Percentiles rank a stretch among this genome's conserved stretches.
These are phyloP conservation scores for Uromyces viciae-fabae DNA, from an alignment of 1,284 basidiomycete species.

Conservation along the genomic window DNA sequence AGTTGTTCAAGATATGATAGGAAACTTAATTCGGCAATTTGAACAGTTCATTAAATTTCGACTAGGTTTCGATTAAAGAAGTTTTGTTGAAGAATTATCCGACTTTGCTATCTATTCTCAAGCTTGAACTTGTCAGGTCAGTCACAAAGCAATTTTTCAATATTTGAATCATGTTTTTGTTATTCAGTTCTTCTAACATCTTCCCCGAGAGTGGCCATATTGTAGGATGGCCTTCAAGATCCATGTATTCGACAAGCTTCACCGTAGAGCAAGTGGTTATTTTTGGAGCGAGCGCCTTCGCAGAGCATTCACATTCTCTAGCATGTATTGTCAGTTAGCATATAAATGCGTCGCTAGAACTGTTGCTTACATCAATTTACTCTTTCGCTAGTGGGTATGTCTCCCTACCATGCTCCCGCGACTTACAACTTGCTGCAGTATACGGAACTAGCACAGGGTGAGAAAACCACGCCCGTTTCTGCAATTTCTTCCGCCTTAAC, in stretches of 20 bases:
- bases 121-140: conserved; percentile 27
- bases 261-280: conserved; percentile 48
- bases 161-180: background rate
- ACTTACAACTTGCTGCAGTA: conserved; percentile 61
- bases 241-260: conserved; percentile 42
- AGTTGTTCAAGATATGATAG: too few species aligned
- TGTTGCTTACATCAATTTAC: background rate
- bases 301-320: conserved; percentile 58
- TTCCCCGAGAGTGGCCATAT: background rate
- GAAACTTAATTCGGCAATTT: too few species aligned
- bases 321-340: conserved; percentile 55
- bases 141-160: background rate
- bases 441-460: conserved; percentile 58
- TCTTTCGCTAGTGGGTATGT: conserved; percentile 56
- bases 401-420: conserved; percentile 60
- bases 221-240: conserved; percentile 40
- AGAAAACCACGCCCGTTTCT: background rate
- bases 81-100: conserved; percentile 44
- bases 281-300: conserved; percentile 60
- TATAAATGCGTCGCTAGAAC: conserved; percentile 28
- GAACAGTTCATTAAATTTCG: too few species aligned
- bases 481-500: background rate
- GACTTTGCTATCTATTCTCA: conserved; percentile 22
- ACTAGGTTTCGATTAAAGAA: conserved; percentile 41
- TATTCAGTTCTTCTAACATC: background rate